Base-by-base conservation (phyloP, 1,139 yeast species). In the Geotrichum citri-aurantii region DNA sequence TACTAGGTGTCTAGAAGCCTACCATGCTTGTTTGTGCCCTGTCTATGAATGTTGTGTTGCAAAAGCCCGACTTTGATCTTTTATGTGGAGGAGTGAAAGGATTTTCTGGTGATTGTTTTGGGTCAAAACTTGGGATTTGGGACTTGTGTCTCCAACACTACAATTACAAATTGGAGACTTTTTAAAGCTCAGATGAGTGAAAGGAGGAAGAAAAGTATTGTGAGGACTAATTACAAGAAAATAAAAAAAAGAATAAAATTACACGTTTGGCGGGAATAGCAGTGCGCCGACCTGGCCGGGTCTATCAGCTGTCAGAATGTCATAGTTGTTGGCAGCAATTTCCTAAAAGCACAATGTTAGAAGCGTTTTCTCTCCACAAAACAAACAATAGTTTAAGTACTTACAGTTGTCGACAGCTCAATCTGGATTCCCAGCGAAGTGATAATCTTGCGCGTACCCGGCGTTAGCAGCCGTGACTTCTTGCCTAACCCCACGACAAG, bases 221-320 rank as follows among this genome's bases (percentile, higher is more conserved):
- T 31, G 29, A 26, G 27, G 23, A 29, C 26, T 26, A 52, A 10
- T 29, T 46, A 29, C 24, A 52, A 19, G 19, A 31, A 6, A 44
- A 31, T 29, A 27, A 14, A 14, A 24, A 52, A 2, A 27, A 24
- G 19, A 7, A 26, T 26, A 26, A 55, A 46, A 17, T 67, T 69
- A 85, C 54, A 84, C 71, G 66, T 85, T 83, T 1, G 92, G 91
- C 10, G 95, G 95, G 46, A 88, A 72, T 56, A 88, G 72, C 44
- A 88, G 73, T 0, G 88, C 93, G 0, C 85, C 90, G 29, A 88
- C 82, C 31, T 82, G 83, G 33, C 79, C 76, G 0, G 95, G 91
- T 63, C 96, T 76, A 67, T 89, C 96, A 0, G 93, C 87, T 3
- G 95, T 90, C 61, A 88, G 73, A 55, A 88, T 73, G 66, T 88